Evolutionary conservation across 2,329 filamentous ascomycete species (phyloP).

Genomic region (Ascochyta viciae-villosae): DNA sequence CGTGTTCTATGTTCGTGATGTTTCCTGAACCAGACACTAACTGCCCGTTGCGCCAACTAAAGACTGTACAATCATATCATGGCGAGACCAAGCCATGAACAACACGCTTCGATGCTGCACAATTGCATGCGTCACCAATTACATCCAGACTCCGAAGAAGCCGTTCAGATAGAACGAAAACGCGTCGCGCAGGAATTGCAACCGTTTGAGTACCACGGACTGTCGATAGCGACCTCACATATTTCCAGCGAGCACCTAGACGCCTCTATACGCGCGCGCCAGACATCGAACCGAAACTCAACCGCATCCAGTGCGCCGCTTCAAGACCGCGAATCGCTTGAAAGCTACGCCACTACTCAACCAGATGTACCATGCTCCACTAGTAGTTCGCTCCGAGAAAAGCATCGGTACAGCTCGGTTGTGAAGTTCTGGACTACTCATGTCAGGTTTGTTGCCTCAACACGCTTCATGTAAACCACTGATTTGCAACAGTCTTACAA

Average conservation of each 20-base stretch:
- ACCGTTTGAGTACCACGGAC: slow-evolving; percentile 2
- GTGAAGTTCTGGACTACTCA: slow-evolving; percentile 58
- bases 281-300: slow-evolving; percentile 4
- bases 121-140: slow-evolving; percentile 9
- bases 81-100: slow-evolving; percentile 13
- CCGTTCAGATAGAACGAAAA: slow-evolving; percentile 25
- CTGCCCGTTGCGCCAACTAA: neutral
- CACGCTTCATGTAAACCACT: neutral
- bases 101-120: slow-evolving; percentile 22
- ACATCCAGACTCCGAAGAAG: slow-evolving; percentile 31
- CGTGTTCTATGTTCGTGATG: neutral
- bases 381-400: neutral
- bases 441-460: slow-evolving; percentile 39
- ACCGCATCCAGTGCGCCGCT: slow-evolving; percentile 12
- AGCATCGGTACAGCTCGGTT: slow-evolving; percentile 50
- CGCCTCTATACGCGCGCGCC: slow-evolving; percentile 12
- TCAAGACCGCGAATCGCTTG: slow-evolving; percentile 1
- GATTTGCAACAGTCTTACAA: slow-evolving; percentile 46
- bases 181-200: slow-evolving; percentile 27
- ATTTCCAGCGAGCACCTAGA: neutral
- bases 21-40: neutral
- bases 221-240: neutral
- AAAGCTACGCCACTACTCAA: slow-evolving; percentile 15
- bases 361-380: neutral
- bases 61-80: neutral